phyloP scores from a whole-genome alignment of 2,329 filamentous ascomycete genomes.

The Aotearoamyces nothofagi region DNA sequence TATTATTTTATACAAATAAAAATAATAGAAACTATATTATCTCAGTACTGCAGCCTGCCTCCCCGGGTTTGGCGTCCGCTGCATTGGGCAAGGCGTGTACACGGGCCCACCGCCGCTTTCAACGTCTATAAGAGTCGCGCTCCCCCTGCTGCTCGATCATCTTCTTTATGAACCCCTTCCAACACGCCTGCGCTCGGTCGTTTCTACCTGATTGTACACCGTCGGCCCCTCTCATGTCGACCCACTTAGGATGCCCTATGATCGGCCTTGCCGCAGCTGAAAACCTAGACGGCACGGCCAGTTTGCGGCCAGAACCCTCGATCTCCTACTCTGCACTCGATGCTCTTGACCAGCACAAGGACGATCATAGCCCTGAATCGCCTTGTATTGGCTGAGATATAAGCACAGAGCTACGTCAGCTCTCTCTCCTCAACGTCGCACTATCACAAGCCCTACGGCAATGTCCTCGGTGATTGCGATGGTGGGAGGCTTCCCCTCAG shows the following conservation, averaged over 20 bases:
- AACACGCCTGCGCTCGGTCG: constrained; percentile 2
- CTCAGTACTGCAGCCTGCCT: constrained; percentile 1
- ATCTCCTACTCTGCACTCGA: constrained; percentile 9
- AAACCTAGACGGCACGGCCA: constrained; percentile 5
- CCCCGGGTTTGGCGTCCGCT: constrained; percentile 5
- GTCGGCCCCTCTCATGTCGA: constrained; percentile 2
- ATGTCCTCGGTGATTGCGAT: constrained; percentile 7
- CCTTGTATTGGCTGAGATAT: constrained; percentile 8
- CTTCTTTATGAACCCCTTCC: constrained; percentile 4
- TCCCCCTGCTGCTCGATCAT: constrained; percentile 3
- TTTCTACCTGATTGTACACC: not conserved
- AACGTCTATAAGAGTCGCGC: constrained; percentile 5
- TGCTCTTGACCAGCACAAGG: constrained; percentile 6
- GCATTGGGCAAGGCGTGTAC: constrained; percentile 5
- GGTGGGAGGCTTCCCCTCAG: constrained; percentile 8
- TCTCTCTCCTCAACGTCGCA: constrained; percentile 6
- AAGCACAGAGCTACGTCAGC: constrained; percentile 6
- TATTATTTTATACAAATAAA: no score
- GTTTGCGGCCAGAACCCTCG: constrained; percentile 9
- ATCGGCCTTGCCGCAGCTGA: constrained; percentile 5
- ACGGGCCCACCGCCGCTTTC: constrained; percentile 6
- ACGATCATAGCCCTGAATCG: constrained; percentile 7
- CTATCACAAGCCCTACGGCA: constrained; percentile 7
- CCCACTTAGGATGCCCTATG: constrained; percentile 1
- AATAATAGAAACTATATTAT: not conserved